Percentiles rank a stretch among this genome's conserved stretches.
These are phyloP conservation scores for Irpex sp. DNA, from an alignment of 1,284 basidiomycete species.

Conservation along the genomic window DNA sequence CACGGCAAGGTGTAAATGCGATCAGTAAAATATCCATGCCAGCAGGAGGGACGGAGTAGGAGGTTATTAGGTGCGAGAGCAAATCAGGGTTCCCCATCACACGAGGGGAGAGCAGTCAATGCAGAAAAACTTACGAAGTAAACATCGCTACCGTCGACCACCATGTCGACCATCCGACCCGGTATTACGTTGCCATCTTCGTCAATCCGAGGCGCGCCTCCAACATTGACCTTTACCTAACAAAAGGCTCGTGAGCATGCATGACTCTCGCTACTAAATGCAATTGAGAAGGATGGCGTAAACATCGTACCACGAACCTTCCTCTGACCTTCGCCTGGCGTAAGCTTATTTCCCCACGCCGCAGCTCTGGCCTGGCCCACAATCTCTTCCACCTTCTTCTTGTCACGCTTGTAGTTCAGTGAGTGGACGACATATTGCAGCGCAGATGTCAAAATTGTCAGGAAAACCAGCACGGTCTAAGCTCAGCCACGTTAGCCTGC, in stretches of 20 bases:
- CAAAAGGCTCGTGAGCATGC: not conserved
- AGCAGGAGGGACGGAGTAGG: not conserved
- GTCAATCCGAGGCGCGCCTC: constrained; percentile 45
- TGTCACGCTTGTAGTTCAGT: constrained; percentile 72
- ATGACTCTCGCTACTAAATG: constrained; percentile 1
- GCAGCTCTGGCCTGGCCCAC: constrained; percentile 54
- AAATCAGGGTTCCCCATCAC: not conserved
- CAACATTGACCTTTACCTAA: constrained; percentile 67
- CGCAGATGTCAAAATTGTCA: constrained; percentile 65
- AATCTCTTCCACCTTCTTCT: constrained; percentile 65
- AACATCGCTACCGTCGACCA: constrained; percentile 68
- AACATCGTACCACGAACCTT: constrained; percentile 42
- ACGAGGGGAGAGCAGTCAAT: not conserved
- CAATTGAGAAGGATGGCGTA: not conserved
- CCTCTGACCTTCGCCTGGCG: constrained; percentile 51
- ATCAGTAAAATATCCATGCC: constrained; percentile 2
- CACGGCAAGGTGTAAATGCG: not conserved
- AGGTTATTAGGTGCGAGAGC: not conserved
- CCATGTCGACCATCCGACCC: constrained; percentile 62
- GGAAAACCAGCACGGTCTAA: constrained; percentile 71
- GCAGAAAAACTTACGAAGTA: constrained; percentile 53
- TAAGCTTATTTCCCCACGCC: constrained; percentile 73
- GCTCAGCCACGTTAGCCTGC: constrained; percentile 10
- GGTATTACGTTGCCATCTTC: constrained; percentile 47
- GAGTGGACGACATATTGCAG: constrained; percentile 77